Percentiles rank a stretch among this genome's conserved stretches.
These are phyloP conservation scores for Colletotrichum tamarilloi DNA, from an alignment of 2,329 filamentous ascomycete species.

Conservation along the genomic window DNA sequence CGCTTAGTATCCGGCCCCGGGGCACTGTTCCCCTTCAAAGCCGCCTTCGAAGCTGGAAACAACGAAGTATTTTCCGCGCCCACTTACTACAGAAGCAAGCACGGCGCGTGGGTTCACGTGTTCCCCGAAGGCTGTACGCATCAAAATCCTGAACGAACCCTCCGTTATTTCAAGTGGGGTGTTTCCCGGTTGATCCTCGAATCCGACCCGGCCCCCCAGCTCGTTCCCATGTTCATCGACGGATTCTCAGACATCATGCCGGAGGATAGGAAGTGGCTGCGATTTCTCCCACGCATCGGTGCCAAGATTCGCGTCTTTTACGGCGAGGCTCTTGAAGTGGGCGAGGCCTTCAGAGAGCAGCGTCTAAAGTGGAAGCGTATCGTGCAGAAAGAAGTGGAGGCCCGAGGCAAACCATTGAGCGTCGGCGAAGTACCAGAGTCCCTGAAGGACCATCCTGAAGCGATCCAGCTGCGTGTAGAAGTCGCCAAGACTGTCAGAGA, in stretches of 20 bases:
- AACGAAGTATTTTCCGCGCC: constrained; percentile 76
- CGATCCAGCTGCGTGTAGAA: constrained; percentile 76
- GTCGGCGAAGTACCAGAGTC: constrained; percentile 72
- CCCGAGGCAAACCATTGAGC: constrained; percentile 38
- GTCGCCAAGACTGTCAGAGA: constrained; percentile 82
- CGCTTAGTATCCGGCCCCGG: constrained; percentile 75
- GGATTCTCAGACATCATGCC: constrained; percentile 91
- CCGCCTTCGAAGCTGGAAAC: constrained; percentile 63
- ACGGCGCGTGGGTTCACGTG: constrained; percentile 89
- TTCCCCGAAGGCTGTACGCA: constrained; percentile 97
- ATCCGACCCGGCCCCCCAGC: constrained; percentile 84
- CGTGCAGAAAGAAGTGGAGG: constrained; percentile 57
- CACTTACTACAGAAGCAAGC: constrained; percentile 75
- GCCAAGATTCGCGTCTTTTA: constrained; percentile 80
- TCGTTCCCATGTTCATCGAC: constrained; percentile 95
- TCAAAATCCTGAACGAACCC: constrained; percentile 80
- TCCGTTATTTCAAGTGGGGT: constrained; percentile 99
- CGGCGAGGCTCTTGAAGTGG: constrained; percentile 80
- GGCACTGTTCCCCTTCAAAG: constrained; percentile 16
- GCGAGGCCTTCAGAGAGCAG: constrained; percentile 81
- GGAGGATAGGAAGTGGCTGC: constrained; percentile 81
- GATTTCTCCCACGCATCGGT: constrained; percentile 81
- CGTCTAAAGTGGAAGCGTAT: constrained; percentile 79
- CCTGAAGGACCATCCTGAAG: constrained; percentile 78
- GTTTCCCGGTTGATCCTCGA: constrained; percentile 92